Conservation (phyloP, 257 asterid genomes). For the Gynochthodes officinalis region DNA sequence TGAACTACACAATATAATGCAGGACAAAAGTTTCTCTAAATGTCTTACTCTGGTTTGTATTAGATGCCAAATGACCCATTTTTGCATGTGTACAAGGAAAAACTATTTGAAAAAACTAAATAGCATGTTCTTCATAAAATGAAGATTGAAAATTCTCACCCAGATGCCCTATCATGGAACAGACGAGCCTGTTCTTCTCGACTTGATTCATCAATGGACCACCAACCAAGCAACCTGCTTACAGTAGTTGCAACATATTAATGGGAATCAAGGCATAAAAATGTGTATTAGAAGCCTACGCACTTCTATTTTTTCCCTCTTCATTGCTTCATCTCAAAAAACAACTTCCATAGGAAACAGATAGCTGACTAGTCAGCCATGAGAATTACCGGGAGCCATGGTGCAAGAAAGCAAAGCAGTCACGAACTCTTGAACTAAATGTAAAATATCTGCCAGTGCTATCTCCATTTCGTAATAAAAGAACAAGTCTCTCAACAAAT, state of each 20-base stretch:
- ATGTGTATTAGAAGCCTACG: not conserved
- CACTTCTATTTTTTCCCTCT: not conserved
- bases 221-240: conserved; percentile 95
- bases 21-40: not conserved
- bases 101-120: not conserved
- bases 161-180: conserved; percentile 58
- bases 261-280: conserved; percentile 5
- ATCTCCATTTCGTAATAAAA: conserved; percentile 65
- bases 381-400: conserved; percentile 84
- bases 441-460: conserved; percentile 54
- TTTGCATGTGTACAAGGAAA: not conserved
- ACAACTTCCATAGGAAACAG: not conserved
- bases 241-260: conserved; percentile 14
- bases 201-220: conserved; percentile 97
- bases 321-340: not conserved
- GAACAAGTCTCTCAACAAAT: conserved; percentile 65
- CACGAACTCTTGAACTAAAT: conserved; percentile 61
- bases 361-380: not conserved
- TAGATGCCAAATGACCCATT: not conserved
- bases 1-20: not conserved
- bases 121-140: not conserved
- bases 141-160: conserved; percentile 46
- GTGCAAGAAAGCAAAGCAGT: conserved; percentile 76
- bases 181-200: conserved; percentile 92
- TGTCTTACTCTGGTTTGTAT: not conserved